These are phyloP conservation scores for Phanerodontia chrysosporium DNA, from an alignment of 768 basidiomycete genomes.

Conservation along the genomic window DNA sequence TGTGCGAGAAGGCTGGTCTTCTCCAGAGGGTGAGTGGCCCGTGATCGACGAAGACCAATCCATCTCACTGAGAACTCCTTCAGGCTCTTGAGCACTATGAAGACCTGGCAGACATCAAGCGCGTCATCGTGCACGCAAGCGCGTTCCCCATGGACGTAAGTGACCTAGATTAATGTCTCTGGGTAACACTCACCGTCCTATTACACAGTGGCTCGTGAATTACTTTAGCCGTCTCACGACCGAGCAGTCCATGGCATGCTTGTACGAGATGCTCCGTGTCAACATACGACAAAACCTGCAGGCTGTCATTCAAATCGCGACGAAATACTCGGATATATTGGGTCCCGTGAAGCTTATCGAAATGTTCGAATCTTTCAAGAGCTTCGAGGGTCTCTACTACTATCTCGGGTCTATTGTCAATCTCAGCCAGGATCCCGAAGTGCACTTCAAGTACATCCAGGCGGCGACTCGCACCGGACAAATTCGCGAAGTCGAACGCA, in stretches of 20 bases:
- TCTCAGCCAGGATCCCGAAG: slow-evolving; percentile 91
- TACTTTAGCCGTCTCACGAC: slow-evolving; percentile 97
- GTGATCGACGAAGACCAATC: neutral
- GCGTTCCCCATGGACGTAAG: slow-evolving; percentile 79
- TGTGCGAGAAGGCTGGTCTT: slow-evolving; percentile 97
- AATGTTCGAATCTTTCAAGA: slow-evolving; percentile 98
- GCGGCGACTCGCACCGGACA: slow-evolving; percentile 97
- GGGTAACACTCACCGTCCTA: neutral
- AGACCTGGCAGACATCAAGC: slow-evolving; percentile 97
- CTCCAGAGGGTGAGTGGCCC: slow-evolving; percentile 71
- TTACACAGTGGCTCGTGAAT: slow-evolving; percentile 81
- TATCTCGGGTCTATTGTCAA: slow-evolving; percentile 98
- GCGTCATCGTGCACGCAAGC: slow-evolving; percentile 89
- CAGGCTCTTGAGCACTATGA: slow-evolving; percentile 98
- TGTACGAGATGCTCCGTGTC: slow-evolving; percentile 95
- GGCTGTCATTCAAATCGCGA: slow-evolving; percentile 94
- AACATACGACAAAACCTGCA: slow-evolving; percentile 98
- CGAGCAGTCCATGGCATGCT: slow-evolving; percentile 92
- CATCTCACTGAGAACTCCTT: slow-evolving; percentile 14
- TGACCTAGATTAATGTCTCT: slow-evolving; percentile 1
- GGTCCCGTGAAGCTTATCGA: slow-evolving; percentile 97
- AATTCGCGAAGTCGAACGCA: slow-evolving; percentile 97
- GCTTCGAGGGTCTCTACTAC: slow-evolving; percentile 97
- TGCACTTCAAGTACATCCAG: slow-evolving; percentile 99
- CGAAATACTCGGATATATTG: slow-evolving; percentile 97